phyloP scores from a whole-genome alignment of 495 filamentous ascomycete genomes.

The Aspergillus sclerotiicarbonarius region DNA sequence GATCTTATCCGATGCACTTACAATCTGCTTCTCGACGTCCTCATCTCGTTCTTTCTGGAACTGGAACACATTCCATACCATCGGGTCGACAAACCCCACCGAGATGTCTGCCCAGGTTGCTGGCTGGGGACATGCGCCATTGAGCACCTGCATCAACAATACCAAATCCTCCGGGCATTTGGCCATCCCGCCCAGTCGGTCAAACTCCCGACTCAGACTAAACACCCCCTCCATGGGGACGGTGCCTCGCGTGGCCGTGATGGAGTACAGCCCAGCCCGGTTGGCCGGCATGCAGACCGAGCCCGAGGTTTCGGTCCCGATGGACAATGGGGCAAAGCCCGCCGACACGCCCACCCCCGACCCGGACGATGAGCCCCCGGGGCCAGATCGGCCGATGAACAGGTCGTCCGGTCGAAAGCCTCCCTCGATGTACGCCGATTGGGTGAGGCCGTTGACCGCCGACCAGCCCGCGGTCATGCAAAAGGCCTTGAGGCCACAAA shows the following conservation, averaged over 20 bases:
- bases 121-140: background rate
- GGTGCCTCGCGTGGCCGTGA: background rate
- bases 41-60: background rate
- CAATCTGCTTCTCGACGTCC: background rate
- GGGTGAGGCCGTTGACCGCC: background rate
- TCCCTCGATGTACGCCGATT: background rate
- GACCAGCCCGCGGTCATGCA: constrained; percentile 1
- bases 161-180: background rate
- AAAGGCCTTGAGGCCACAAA: background rate
- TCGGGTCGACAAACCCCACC: background rate
- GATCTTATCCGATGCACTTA: background rate
- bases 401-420: background rate
- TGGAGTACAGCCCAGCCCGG: background rate
- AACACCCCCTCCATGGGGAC: background rate
- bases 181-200: background rate
- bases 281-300: background rate
- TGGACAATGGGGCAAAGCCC: background rate
- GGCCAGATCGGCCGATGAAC: background rate
- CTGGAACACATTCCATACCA: background rate
- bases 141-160: background rate
- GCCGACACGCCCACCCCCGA: background rate
- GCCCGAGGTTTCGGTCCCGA: background rate
- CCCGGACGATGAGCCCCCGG: background rate
- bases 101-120: background rate
- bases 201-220: background rate